Evolutionary conservation across 2,329 filamentous ascomycete species (phyloP), one percentile per base, ranked within the genome.

Genomic region (Fusarium praegraminearum): DNA sequence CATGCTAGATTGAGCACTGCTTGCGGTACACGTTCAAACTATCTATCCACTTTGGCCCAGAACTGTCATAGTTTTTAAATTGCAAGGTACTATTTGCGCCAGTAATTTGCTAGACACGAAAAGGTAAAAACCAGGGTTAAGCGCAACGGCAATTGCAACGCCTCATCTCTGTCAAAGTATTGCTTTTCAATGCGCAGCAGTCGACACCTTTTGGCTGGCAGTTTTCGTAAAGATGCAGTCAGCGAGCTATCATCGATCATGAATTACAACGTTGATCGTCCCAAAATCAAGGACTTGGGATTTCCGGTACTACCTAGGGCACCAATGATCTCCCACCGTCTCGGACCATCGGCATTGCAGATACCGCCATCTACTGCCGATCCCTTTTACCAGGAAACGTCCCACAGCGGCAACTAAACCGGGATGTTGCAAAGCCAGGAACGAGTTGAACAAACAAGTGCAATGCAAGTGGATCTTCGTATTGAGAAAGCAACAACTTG

Each of bases 341-440:
- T 32, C 44, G 44, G 44, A 46, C 44, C 28, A 46, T 46, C 44
- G 44, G 44, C 28, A 46, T 32, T 30, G 8, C 18, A 46, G 5
- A 46, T 32, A n/a, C 28, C n/a, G 44, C 44, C n/a, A 46, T 30
- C 1, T 1, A 6, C 15, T 53, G 54, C 20, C 36, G 65, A 70
- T 69, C 55, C 10, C 7, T 45, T 45, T 20, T 51, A 54, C 26
- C n/a, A 16, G 15, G 15, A 20, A 20, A 15, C 11, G 36, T 36
- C 26, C 24, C 26, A 32, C 22, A 44, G 30, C 18, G 38, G 54
- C 9, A 44, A 15, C 30, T 44, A 28, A 10, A 11, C 26, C 7
- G 4, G 11, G 13, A 40, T 13, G 18, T 24, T 15, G 15, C 33
- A 24, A 9, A 30, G 24, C 40, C 56, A 62, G 56, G 52, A 46